Conservation (phyloP, 495 filamentous ascomycete genomes). For the Aspergillus mulundensis region DNA sequence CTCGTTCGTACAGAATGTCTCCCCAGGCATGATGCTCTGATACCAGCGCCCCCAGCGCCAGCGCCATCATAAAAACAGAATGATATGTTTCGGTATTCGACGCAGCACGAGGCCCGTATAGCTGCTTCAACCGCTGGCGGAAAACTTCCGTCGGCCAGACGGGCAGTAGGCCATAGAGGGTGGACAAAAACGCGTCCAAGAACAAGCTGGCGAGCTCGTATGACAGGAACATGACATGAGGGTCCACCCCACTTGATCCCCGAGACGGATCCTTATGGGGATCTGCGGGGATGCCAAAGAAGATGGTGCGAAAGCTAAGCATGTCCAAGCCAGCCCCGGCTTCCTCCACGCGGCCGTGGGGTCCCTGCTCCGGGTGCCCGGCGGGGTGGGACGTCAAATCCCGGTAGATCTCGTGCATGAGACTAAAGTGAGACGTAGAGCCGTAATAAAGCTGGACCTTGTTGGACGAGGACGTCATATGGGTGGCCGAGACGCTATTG, state of each 20-base stretch:
- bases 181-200: constrained; percentile 30
- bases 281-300: constrained; percentile 39
- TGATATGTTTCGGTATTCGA: constrained; percentile 25
- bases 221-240: constrained; percentile 34
- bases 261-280: constrained; percentile 23
- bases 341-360: constrained; percentile 38
- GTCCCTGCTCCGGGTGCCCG: constrained; percentile 16
- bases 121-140: constrained; percentile 26
- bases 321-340: constrained; percentile 41
- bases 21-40: constrained; percentile 37
- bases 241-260: constrained; percentile 12
- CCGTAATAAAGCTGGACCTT: constrained; percentile 47
- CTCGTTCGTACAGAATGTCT: constrained; percentile 37
- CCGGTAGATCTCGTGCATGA: constrained; percentile 43
- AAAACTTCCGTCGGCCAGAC: constrained; percentile 27
- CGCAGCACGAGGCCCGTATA: constrained; percentile 27
- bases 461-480: constrained; percentile 43
- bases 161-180: constrained; percentile 33
- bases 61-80: constrained; percentile 27
- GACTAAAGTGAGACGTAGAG: constrained; percentile 41
- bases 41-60: constrained; percentile 32
- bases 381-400: constrained; percentile 32
- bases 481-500: constrained; percentile 42
- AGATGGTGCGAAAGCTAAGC: constrained; percentile 43
- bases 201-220: constrained; percentile 33